Evolutionary conservation across 1,139 yeast species (phyloP).

Genomic region (Blastobotrys malaysiensis): DNA sequence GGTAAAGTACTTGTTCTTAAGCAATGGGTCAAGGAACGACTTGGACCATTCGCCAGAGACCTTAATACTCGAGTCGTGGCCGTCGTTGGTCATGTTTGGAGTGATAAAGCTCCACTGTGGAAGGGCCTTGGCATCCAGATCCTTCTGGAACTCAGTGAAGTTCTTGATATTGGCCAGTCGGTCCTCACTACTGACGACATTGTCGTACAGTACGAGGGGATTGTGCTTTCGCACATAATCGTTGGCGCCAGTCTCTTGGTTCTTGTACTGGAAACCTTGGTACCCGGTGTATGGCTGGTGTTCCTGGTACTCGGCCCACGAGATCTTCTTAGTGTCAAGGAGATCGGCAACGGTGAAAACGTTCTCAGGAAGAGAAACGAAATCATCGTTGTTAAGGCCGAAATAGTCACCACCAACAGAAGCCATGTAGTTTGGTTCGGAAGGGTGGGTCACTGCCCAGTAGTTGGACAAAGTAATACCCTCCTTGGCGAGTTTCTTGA

Average conservation of each 20-base stretch:
- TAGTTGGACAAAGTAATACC: conserved; percentile 45
- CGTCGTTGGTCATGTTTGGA: conserved; percentile 48
- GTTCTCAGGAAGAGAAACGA: conserved; percentile 39
- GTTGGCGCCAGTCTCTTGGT: conserved; percentile 39
- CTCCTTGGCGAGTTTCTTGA: conserved; percentile 37
- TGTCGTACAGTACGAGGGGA: conserved; percentile 41
- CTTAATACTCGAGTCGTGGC: conserved; percentile 42
- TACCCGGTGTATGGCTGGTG: conserved; percentile 46
- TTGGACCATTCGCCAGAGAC: conserved; percentile 43
- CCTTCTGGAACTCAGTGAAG: conserved; percentile 40
- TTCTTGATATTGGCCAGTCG: conserved; percentile 42
- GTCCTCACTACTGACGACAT: conserved; percentile 31
- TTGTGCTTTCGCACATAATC: conserved; percentile 48
- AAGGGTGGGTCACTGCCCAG: conserved; percentile 47
- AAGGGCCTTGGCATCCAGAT: conserved; percentile 35
- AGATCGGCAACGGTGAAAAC: conserved; percentile 44
- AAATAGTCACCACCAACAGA: conserved; percentile 46
- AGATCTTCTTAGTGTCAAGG: conserved; percentile 39
- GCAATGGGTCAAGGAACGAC: conserved; percentile 39
- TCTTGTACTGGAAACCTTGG: conserved; percentile 41
- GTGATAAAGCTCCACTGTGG: conserved; percentile 49
- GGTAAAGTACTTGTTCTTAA: conserved; percentile 41
- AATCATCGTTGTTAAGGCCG: conserved; percentile 41
- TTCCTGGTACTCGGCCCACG: conserved; percentile 50
- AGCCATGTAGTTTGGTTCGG: conserved; percentile 48